Evolutionary conservation across 164 flowering plant species (phyloP).

Genomic region (Cinnamomum chago): DNA sequence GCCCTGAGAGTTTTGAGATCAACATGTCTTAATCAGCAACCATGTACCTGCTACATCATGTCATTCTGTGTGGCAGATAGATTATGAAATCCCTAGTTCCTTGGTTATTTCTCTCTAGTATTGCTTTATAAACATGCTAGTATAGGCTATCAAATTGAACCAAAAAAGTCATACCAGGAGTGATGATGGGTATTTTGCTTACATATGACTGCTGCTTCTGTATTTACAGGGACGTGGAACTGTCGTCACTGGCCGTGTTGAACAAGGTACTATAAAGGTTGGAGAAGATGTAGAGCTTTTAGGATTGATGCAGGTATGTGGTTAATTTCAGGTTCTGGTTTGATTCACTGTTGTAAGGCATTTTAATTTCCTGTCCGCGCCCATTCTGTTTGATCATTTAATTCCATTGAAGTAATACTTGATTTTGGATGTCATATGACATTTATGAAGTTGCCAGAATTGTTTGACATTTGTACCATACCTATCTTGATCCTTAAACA

Average conservation of each 20-base stretch:
- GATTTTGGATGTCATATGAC: neutral
- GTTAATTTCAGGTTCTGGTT: neutral
- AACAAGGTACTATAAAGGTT: constrained; percentile 88
- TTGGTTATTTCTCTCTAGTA: neutral
- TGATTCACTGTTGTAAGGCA: constrained; percentile 1
- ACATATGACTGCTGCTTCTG: neutral
- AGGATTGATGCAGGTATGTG: constrained; percentile 65
- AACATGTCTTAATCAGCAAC: neutral
- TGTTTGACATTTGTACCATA: neutral
- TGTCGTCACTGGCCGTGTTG: constrained; percentile 96
- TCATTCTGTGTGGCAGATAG: too few species aligned
- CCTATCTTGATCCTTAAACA: neutral
- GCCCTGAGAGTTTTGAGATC: neutral
- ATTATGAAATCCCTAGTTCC: neutral
- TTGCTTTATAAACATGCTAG: neutral
- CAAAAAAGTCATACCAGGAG: neutral
- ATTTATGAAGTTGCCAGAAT: neutral
- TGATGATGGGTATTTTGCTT: neutral
- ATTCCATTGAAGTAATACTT: neutral
- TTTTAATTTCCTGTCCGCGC: neutral
- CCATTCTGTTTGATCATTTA: neutral
- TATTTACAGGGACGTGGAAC: constrained; percentile 89
- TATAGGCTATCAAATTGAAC: neutral
- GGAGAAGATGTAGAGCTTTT: constrained; percentile 93
- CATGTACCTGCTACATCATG: neutral